Evolutionary conservation across 768 basidiomycete genomes (phyloP).

Genomic region (Termitomyces sp.): DNA sequence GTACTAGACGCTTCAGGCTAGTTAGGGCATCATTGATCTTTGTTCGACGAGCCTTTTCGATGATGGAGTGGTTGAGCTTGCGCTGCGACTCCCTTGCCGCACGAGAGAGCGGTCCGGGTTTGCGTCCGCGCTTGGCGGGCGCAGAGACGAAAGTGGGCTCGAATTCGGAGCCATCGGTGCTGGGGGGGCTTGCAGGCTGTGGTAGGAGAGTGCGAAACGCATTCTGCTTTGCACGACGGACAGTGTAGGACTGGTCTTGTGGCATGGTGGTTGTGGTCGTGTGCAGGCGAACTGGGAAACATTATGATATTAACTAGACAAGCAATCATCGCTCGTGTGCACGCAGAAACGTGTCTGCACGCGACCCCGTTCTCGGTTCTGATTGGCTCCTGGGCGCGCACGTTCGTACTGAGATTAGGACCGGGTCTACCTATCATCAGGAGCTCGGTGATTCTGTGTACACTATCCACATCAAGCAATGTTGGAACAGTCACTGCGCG

Average conservation of each 20-base stretch:
- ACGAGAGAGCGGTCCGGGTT: slow-evolving; percentile 67
- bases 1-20: slow-evolving; percentile 73
- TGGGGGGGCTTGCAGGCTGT: slow-evolving; percentile 5
- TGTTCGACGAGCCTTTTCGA: slow-evolving; percentile 89
- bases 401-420: slow-evolving; percentile 19
- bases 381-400: slow-evolving; percentile 25
- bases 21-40: slow-evolving; percentile 93
- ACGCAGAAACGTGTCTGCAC: slow-evolving; percentile 27
- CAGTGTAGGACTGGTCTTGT: slow-evolving; percentile 18
- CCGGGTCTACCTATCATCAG: not conserved
- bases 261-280: not conserved
- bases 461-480: not conserved
- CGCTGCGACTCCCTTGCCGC: slow-evolving; percentile 80
- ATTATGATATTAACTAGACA: not conserved
- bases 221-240: slow-evolving; percentile 30
- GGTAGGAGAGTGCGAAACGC: slow-evolving; percentile 7
- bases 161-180: not conserved
- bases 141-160: not conserved
- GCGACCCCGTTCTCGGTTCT: slow-evolving; percentile 21
- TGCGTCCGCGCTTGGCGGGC: slow-evolving; percentile 61
- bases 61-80: slow-evolving; percentile 91
- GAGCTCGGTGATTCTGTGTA: not conserved
- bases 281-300: not conserved
- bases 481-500: not conserved
- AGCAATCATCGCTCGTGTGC: slow-evolving; percentile 23